Evolutionary conservation across 305 asterid species (phyloP).

Genomic region (Rubia peregrina): DNA sequence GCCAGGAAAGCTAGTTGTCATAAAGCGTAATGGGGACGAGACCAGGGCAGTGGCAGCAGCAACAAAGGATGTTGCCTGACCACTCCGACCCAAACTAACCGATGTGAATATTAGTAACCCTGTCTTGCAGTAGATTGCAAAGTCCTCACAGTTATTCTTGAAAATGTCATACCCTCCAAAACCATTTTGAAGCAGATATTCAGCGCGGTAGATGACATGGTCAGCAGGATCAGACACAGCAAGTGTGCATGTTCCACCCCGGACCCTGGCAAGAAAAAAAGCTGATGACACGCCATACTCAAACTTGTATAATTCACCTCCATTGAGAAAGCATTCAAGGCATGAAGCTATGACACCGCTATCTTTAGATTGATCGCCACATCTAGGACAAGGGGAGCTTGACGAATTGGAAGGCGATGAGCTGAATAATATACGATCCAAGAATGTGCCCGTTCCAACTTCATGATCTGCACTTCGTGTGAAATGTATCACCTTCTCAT

Average conservation of each 20-base stretch:
- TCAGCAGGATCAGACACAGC: conserved; percentile 64
- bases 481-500: conserved; percentile 69
- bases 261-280: conserved; percentile 60
- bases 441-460: conserved; percentile 70
- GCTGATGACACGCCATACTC: conserved; percentile 53
- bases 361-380: conserved; percentile 59
- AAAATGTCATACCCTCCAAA: conserved; percentile 53
- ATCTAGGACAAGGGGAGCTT: conserved; percentile 53
- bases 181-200: conserved; percentile 67
- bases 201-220: conserved; percentile 63
- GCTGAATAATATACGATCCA: conserved; percentile 58
- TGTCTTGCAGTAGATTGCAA: conserved; percentile 88
- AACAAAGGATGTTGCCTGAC: conserved; percentile 60
- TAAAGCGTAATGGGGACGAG: conserved; percentile 64
- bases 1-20: conserved; percentile 61
- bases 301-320: conserved; percentile 59
- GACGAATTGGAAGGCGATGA: conserved; percentile 52
- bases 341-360: conserved; percentile 83
- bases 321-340: conserved; percentile 75
- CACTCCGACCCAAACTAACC: conserved; percentile 71
- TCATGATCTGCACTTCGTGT: conserved; percentile 86
- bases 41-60: conserved; percentile 66
- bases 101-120: conserved; percentile 59
- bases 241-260: conserved; percentile 87
- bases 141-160: conserved; percentile 72